Percentiles rank a stretch among this genome's conserved stretches.
Evolutionary conservation across 345 rosid genomes (phyloP).

Genomic region (Ricinus communis): DNA sequence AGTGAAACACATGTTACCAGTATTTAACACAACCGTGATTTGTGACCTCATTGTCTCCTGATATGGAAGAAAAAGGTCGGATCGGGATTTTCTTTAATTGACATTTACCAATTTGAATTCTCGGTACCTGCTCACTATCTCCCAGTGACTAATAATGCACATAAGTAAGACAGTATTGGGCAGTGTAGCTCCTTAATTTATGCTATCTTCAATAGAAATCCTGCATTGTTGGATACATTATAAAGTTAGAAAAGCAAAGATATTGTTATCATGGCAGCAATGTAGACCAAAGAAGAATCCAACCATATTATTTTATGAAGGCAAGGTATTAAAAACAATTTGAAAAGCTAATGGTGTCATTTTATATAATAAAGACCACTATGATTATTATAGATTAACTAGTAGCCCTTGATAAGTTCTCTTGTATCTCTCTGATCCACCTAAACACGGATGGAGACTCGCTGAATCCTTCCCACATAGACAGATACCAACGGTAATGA

Average conservation of each 20-base stretch:
- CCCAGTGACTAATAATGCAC: not conserved
- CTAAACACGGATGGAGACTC: not conserved
- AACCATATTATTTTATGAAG: not conserved
- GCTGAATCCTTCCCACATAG: not conserved
- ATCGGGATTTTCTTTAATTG: not conserved
- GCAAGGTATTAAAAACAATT: not conserved
- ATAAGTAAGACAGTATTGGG: not conserved
- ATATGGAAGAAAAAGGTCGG: not conserved
- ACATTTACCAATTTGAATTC: slow-evolving; percentile 4
- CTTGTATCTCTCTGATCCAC: not conserved
- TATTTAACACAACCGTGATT: slow-evolving; percentile 4
- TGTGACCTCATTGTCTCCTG: not conserved
- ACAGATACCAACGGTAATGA: not conserved
- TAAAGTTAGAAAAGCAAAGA: not conserved
- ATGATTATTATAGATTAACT: not conserved
- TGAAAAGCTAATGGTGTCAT: not conserved
- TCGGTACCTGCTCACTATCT: not conserved
- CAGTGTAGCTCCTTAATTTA: not conserved
- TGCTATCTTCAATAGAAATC: not conserved
- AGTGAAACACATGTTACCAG: not conserved
- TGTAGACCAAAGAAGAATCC: not conserved
- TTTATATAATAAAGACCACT: not conserved
- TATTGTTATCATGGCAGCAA: not conserved
- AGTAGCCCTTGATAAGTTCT: not conserved
- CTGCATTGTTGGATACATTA: not conserved